A percentile compares a stretch with the other conserved stretches of the same genome.
Evolutionary conservation across 1,284 basidiomycete species (phyloP).

Genomic region (Papiliotrema fonsecae): DNA sequence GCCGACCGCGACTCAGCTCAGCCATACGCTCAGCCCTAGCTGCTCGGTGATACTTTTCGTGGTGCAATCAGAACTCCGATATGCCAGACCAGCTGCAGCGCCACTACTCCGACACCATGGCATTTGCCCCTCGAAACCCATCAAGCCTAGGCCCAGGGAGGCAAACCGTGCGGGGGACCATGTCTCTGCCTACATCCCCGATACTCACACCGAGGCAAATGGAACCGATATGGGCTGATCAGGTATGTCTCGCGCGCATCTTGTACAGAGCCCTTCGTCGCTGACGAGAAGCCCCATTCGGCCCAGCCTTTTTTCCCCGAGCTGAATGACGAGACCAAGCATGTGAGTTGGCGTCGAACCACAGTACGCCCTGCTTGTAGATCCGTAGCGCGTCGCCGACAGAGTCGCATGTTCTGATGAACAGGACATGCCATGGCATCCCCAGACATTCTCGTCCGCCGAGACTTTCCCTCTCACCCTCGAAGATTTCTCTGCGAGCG

Average conservation of each 20-base stretch:
- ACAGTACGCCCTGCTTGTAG: no score
- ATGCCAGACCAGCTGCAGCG: background rate
- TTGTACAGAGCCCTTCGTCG: background rate
- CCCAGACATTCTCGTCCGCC: background rate
- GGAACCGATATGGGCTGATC: background rate
- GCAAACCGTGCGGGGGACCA: conserved; percentile 9
- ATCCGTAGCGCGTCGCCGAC: no score
- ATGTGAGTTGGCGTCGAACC: no score
- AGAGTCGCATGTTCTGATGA: no score
- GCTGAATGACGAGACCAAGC: no score
- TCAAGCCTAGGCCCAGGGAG: conserved; percentile 11
- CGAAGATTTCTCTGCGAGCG: background rate
- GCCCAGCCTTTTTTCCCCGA: background rate
- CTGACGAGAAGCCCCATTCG: background rate
- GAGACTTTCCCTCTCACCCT: background rate
- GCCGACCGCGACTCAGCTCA: no score
- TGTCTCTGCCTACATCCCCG: conserved; percentile 21
- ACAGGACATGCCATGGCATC: background rate
- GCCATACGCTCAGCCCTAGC: no score
- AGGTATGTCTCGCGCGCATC: background rate
- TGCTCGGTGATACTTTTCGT: no score
- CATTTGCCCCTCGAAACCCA: conserved; percentile 8
- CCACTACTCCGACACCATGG: conserved; percentile 1
- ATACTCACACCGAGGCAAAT: background rate
- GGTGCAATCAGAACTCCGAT: no score